Conservation (phyloP, 2,329 filamentous ascomycete genomes). For the Microsporum ferrugineum region DNA sequence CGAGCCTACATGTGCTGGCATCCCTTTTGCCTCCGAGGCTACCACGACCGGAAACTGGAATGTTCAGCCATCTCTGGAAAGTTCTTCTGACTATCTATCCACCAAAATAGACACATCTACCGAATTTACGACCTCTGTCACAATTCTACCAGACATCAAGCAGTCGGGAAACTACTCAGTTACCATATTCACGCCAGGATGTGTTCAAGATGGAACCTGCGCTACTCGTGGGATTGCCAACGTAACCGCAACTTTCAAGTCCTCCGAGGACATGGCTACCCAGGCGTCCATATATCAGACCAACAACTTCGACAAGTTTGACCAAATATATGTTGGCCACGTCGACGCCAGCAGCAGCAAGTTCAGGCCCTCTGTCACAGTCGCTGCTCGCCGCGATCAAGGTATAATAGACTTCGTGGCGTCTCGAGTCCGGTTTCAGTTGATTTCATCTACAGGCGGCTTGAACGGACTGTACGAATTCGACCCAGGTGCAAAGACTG, state of each 20-base stretch:
- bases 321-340: slow-evolving; percentile 75
- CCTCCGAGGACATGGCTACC: slow-evolving; percentile 38
- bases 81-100: slow-evolving; percentile 61
- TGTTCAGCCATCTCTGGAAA: slow-evolving; percentile 54
- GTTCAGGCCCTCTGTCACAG: slow-evolving; percentile 70
- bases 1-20: slow-evolving; percentile 64
- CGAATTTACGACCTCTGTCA: slow-evolving; percentile 53
- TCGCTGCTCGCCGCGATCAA: slow-evolving; percentile 55
- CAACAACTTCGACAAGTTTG: slow-evolving; percentile 94
- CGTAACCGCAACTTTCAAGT: slow-evolving; percentile 60
- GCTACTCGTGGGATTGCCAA: slow-evolving; percentile 66
- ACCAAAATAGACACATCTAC: slow-evolving; percentile 50
- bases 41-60: slow-evolving; percentile 65
- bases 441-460: slow-evolving; percentile 53
- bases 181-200: slow-evolving; percentile 86
- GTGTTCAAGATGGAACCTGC: slow-evolving; percentile 68
- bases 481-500: slow-evolving; percentile 51
- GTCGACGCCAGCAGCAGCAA: slow-evolving; percentile 61
- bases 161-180: slow-evolving; percentile 88
- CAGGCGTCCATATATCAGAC: slow-evolving; percentile 67
- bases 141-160: slow-evolving; percentile 72
- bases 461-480: slow-evolving; percentile 89
- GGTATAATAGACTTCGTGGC: slow-evolving; percentile 69
- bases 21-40: slow-evolving; percentile 53
- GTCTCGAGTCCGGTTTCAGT: slow-evolving; percentile 67